phyloP scores from a whole-genome alignment of 805 yeast genomes.

The Metschnikowia aberdeeniae region DNA sequence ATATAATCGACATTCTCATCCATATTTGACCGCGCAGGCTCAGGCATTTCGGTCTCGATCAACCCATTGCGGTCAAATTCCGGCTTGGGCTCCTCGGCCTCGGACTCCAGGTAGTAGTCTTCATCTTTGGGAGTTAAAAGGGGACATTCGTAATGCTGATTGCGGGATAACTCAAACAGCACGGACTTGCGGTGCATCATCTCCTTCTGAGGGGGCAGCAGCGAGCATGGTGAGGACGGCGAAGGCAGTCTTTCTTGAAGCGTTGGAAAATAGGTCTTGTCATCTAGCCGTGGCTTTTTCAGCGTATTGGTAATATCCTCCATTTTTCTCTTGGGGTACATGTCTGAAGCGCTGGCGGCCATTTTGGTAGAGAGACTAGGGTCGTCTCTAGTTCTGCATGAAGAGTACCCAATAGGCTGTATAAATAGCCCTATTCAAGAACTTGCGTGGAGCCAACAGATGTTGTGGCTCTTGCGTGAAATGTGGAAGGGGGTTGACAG shows the following conservation, averaged over 20 bases:
- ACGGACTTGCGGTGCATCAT: slow-evolving; percentile 24
- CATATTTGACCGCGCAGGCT: slow-evolving; percentile 8
- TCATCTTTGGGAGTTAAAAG: slow-evolving; percentile 42
- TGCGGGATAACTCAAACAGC: slow-evolving; percentile 23
- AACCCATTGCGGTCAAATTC: not conserved
- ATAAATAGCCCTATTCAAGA: not conserved
- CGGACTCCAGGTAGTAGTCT: slow-evolving; percentile 30
- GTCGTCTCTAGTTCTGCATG: slow-evolving; percentile 1
- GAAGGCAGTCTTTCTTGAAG: slow-evolving; percentile 25
- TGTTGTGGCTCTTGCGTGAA: too few relatives aligned
- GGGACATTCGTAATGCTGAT: slow-evolving; percentile 31
- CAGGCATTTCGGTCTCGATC: not conserved
- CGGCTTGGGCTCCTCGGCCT: slow-evolving; percentile 7
- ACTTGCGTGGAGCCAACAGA: too few relatives aligned
- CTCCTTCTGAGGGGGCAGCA: slow-evolving; percentile 19
- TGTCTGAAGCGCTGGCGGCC: slow-evolving; percentile 33
- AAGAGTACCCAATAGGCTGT: slow-evolving; percentile 1
- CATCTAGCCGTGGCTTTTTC: slow-evolving; percentile 23
- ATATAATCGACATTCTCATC: slow-evolving; percentile 34
- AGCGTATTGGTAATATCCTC: slow-evolving; percentile 36
- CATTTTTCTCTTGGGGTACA: slow-evolving; percentile 31
- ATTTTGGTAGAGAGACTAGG: slow-evolving; percentile 13
- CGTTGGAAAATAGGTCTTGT: slow-evolving; percentile 13
- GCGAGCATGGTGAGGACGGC: slow-evolving; percentile 23
- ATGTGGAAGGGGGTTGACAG: not conserved